phyloP scores from a whole-genome alignment of 805 yeast genomes.

The Metschnikowia rubicola region DNA sequence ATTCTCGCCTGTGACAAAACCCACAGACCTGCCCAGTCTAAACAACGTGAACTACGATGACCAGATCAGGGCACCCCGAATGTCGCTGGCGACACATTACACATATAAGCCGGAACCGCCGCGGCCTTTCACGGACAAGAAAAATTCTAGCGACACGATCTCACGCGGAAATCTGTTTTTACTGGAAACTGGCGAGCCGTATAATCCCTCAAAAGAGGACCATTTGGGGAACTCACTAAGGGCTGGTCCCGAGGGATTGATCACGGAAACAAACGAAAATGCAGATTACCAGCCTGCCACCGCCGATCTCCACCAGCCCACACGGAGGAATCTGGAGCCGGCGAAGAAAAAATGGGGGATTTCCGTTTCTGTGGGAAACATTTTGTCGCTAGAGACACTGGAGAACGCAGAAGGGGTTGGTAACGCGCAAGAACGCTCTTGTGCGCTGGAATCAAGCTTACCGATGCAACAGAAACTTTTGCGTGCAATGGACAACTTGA shows the following conservation, averaged over 20 bases:
- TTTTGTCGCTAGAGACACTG: conserved; percentile 4
- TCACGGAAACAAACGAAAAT: neutral
- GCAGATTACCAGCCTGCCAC: conserved; percentile 15
- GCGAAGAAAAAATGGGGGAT: conserved; percentile 8
- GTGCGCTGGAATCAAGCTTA: neutral
- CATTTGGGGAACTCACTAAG: conserved; percentile 3
- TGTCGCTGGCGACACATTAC: conserved; percentile 36
- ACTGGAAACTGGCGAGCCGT: neutral
- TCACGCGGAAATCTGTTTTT: no score
- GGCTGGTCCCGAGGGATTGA: conserved; percentile 3
- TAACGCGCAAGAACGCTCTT: neutral
- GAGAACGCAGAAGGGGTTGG: neutral
- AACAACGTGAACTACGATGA: conserved; percentile 45
- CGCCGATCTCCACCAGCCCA: conserved; percentile 15
- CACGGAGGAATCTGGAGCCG: conserved; percentile 19
- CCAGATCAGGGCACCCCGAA: conserved; percentile 53
- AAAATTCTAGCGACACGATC: neutral
- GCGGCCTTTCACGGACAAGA: conserved; percentile 12
- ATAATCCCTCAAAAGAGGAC: conserved; percentile 1
- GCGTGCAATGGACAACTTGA: conserved; percentile 18
- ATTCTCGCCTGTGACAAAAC: conserved; percentile 2
- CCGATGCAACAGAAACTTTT: conserved; percentile 15
- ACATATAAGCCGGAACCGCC: conserved; percentile 21
- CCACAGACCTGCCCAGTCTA: conserved; percentile 12
- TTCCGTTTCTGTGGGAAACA: conserved; percentile 2